Base-by-base conservation (phyloP, 768 basidiomycete genomes). In the Thelephora aurantiotincta region DNA sequence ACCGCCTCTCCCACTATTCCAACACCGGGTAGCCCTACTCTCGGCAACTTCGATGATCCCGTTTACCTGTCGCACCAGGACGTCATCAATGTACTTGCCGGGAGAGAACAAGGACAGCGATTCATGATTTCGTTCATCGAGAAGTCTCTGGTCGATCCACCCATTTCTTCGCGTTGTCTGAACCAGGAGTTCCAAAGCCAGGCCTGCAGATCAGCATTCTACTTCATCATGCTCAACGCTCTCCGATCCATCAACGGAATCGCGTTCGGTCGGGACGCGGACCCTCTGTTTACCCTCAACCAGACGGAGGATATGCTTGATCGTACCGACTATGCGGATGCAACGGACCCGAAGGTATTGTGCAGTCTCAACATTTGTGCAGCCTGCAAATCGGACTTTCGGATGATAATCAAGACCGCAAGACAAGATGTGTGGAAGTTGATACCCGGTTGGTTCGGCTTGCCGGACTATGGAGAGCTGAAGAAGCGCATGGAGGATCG, bases 271-370 rank as follows among this genome's bases (percentile, higher is more conserved):
- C 69, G 84, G 20, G 82, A 86, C 55, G 82, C 78, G 2, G 84
- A 87, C 56, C 78, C 81, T 45, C 61, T 87, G 19, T 82, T 71
- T 56, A 81, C 82, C 48, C 71, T 87, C 38, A 55, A 66, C 3
- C 83, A 84, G 61, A 77, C 78, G 13, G 66, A 69, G 47, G 82
- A 82, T 55, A 85, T 86, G 84, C 66, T 86, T 41, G 69, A 71
- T 18, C 67, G 83, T 44, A 78, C 71, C 45, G 82, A 85, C 58
- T 83, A 82, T 58, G 74, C 75, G 43, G 76, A 81, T 58, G 81
- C 80, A 35, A 52, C 48, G 3, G 37, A 38, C 20, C 37, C 37
- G n/a, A 67, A 71, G 48, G 59, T 62, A 48, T 64, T 65, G 57
- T 73, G 74, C 49, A 74, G 75, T 43, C 57, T 81, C 52, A 66